Evolutionary conservation across 192 early-diverging fungal species (phyloP).

Genomic region (Umbelopsis sp.): DNA sequence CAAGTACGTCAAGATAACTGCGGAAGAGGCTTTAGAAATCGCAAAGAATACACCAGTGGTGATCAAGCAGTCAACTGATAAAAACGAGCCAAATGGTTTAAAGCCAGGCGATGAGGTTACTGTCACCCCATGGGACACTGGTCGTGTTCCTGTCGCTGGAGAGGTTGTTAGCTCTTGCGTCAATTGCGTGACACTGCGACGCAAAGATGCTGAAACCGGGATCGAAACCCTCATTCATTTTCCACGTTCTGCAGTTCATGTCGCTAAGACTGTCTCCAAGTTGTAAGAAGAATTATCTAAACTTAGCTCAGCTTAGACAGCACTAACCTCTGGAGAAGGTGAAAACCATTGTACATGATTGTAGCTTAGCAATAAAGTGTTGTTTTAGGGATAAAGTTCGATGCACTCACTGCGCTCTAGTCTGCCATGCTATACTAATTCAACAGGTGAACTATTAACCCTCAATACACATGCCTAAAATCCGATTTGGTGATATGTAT

Average conservation of each 20-base stretch:
- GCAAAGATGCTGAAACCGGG: constrained; percentile 3
- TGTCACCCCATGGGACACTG: constrained; percentile 32
- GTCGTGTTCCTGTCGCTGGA: constrained; percentile 22
- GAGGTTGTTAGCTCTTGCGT: constrained; percentile 13
- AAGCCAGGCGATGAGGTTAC: constrained; percentile 23
- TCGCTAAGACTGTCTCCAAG: constrained; percentile 8
- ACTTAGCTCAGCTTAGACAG: neutral
- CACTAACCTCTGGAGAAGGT: too few relatives aligned
- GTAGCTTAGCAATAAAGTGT: too few relatives aligned
- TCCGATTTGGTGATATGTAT: too few relatives aligned
- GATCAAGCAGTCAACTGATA: neutral
- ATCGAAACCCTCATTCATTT: constrained; percentile 28
- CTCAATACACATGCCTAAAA: too few relatives aligned
- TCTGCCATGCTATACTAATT: too few relatives aligned
- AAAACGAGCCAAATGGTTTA: constrained; percentile 9
- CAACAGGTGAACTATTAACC: too few relatives aligned
- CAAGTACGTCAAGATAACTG: neutral
- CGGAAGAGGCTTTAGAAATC: constrained; percentile 33
- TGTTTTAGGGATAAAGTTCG: too few relatives aligned
- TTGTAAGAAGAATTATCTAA: constrained; percentile 5
- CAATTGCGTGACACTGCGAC: constrained; percentile 8
- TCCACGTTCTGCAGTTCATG: constrained; percentile 25
- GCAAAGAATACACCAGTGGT: constrained; percentile 1
- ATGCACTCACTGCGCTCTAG: too few relatives aligned
- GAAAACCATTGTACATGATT: too few relatives aligned